phyloP scores from a whole-genome alignment of 2,329 filamentous ascomycete genomes.

The Mollisiaceae sp. region DNA sequence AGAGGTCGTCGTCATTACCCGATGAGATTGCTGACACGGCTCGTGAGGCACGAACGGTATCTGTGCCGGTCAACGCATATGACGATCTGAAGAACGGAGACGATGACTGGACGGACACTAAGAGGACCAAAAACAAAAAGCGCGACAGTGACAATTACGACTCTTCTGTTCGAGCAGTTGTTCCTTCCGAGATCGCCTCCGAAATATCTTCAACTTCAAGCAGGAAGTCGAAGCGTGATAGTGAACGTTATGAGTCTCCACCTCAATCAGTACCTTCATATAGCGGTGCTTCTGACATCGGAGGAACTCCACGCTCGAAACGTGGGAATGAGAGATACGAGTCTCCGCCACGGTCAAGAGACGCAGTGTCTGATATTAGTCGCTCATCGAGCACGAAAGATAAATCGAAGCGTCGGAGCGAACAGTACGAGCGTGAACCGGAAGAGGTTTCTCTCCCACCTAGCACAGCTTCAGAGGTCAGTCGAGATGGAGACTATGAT shows the following conservation, averaged over 20 bases:
- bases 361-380: constrained; percentile 19
- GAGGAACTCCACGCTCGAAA: constrained; percentile 34
- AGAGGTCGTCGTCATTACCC: constrained; percentile 42
- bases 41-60: constrained; percentile 29
- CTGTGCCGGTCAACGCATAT: constrained; percentile 41
- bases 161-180: constrained; percentile 29
- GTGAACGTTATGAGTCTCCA: constrained; percentile 27
- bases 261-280: constrained; percentile 26
- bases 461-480: constrained; percentile 38
- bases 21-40: constrained; percentile 44
- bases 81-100: constrained; percentile 41
- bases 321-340: constrained; percentile 22
- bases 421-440: constrained; percentile 38
- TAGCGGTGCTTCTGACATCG: constrained; percentile 31
- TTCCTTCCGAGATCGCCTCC: constrained; percentile 24
- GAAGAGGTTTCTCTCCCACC: constrained; percentile 39
- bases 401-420: constrained; percentile 33
- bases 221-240: constrained; percentile 32
- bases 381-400: constrained; percentile 35
- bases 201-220: constrained; percentile 30
- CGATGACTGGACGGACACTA: constrained; percentile 47
- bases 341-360: constrained; percentile 19
- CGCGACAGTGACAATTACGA: constrained; percentile 40
- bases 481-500: constrained; percentile 40
- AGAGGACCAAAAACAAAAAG: constrained; percentile 48